Evolutionary conservation across 306 rosid species (phyloP).

Genomic region (Potentilla sterilis): DNA sequence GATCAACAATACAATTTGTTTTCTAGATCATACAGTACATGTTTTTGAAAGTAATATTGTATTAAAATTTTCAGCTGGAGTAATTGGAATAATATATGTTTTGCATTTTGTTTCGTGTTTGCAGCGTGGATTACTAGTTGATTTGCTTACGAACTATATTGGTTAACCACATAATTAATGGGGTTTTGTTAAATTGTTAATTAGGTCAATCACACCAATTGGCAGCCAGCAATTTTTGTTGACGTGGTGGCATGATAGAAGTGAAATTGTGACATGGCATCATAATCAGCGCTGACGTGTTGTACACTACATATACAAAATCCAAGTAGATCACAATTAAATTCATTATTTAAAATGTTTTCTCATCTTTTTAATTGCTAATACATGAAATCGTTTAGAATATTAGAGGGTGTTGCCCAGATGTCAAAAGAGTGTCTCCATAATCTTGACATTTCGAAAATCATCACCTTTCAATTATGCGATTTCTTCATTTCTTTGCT

Average conservation of each 20-base stretch:
- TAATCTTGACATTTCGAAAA: neutral
- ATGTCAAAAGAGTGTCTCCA: neutral
- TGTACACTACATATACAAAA: constrained; percentile 12
- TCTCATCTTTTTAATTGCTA: neutral
- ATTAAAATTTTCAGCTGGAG: no score
- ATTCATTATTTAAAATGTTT: neutral
- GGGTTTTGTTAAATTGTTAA: neutral
- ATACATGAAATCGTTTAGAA: neutral
- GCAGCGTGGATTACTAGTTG: neutral
- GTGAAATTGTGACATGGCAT: constrained; percentile 26
- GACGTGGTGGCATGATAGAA: constrained; percentile 26
- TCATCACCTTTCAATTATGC: neutral
- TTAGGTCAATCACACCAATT: neutral
- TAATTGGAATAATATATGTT: no score
- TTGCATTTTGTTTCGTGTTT: neutral
- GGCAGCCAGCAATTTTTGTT: neutral
- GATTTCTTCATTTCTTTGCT: neutral
- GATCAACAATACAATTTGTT: no score
- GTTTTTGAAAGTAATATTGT: no score
- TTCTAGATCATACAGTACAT: no score
- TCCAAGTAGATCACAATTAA: constrained; percentile 16
- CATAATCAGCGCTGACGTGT: constrained; percentile 36
- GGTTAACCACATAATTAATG: neutral
- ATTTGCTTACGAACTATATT: neutral
- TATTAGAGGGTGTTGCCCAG: neutral